Evolutionary conservation across 1,139 yeast species (phyloP).

Genomic region (Magnusiomyces tetraspermus): DNA sequence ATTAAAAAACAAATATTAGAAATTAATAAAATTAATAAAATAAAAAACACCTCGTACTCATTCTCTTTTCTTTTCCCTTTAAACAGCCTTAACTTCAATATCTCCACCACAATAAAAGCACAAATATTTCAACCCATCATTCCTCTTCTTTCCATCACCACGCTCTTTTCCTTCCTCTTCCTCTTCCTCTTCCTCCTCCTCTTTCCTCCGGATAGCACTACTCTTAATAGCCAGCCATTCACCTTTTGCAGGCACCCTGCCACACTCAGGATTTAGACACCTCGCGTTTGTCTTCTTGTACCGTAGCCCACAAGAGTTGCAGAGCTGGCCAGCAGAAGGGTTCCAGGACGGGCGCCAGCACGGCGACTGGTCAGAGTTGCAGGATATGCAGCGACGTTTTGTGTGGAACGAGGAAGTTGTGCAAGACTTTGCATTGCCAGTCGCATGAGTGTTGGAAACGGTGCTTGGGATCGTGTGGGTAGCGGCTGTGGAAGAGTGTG

Average conservation of each 20-base stretch:
- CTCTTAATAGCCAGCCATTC: constrained; percentile 87
- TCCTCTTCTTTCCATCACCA: too few species aligned
- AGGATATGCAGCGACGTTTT: constrained; percentile 59
- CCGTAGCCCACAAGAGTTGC: constrained; percentile 92
- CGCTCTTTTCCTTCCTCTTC: too few species aligned
- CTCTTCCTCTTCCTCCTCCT: too few species aligned
- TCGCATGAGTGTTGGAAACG: constrained; percentile 5
- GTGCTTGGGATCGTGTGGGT: constrained; percentile 2
- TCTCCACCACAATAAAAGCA: constrained; percentile 64
- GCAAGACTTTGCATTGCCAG: not conserved
- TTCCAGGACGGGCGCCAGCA: constrained; percentile 99
- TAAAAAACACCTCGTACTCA: too few species aligned
- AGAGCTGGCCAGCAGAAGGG: constrained; percentile 74
- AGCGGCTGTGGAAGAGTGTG: not conserved
- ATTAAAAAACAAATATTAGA: too few species aligned
- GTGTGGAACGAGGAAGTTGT: not conserved
- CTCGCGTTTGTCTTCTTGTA: constrained; percentile 91
- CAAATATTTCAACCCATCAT: constrained; percentile 38
- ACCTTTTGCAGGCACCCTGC: constrained; percentile 90
- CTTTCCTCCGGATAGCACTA: constrained; percentile 49
- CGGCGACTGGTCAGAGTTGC: constrained; percentile 87
- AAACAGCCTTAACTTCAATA: constrained; percentile 37
- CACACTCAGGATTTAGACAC: constrained; percentile 65
- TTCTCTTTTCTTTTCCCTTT: too few species aligned
- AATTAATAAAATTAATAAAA: too few species aligned